A percentile compares a stretch with the other conserved stretches of the same genome.
phyloP scores from a whole-genome alignment of 1,284 basidiomycete species.

The Moniliella sp. region DNA sequence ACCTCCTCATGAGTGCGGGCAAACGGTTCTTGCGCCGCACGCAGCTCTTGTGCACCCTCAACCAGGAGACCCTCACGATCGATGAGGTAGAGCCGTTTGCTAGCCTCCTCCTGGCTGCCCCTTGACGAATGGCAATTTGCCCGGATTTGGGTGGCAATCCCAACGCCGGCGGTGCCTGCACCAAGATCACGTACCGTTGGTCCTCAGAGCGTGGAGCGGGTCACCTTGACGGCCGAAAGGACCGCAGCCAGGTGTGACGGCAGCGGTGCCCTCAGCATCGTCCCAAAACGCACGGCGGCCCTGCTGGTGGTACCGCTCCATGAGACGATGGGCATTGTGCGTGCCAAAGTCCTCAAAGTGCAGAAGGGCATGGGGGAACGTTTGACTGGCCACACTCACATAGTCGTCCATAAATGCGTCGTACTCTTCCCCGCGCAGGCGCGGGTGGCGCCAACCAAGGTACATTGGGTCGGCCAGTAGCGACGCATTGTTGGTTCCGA shows the following conservation, averaged over 20 bases:
- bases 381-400: constrained; percentile 1
- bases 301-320: constrained; percentile 11
- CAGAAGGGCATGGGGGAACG: constrained; percentile 32
- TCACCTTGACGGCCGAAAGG: neutral
- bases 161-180: neutral
- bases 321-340: constrained; percentile 1
- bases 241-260: no score
- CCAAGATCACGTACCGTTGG: neutral
- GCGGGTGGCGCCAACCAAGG: constrained; percentile 4
- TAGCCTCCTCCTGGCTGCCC: neutral
- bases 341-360: constrained; percentile 38
- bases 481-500: constrained; percentile 6
- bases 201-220: neutral
- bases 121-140: neutral
- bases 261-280: neutral
- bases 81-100: neutral
- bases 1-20: neutral
- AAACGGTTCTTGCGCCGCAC: neutral
- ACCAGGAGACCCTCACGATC: neutral
- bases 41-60: neutral
- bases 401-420: constrained; percentile 6
- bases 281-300: constrained; percentile 5
- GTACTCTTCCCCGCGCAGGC: constrained; percentile 2
- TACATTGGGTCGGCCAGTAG: constrained; percentile 6
- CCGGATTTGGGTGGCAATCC: neutral